Evolutionary conservation across 75 land plant species (phyloP).

Genomic region (Azolla pinnata): DNA sequence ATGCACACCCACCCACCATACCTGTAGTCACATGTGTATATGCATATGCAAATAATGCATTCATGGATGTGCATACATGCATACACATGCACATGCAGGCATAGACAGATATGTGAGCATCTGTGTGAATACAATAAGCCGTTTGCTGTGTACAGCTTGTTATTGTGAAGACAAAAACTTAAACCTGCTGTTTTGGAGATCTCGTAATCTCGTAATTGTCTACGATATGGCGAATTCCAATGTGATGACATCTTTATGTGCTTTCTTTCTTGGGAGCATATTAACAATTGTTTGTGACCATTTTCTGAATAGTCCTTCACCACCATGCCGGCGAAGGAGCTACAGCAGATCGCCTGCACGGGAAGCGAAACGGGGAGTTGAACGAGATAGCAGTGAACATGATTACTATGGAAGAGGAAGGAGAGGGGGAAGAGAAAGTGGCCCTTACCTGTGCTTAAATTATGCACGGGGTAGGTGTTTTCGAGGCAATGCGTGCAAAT

Average conservation of each 20-base stretch:
- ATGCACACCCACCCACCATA: no score
- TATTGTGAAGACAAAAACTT: no score
- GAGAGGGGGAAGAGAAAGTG: conserved; percentile 14
- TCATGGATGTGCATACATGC: no score
- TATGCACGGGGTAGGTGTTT: conserved; percentile 8
- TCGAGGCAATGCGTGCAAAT: conserved; percentile 8
- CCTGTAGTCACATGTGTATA: no score
- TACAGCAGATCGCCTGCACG: conserved; percentile 50
- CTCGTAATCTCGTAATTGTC: no score
- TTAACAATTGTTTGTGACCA: neutral
- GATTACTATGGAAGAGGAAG: conserved; percentile 5
- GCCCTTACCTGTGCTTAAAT: conserved; percentile 3
- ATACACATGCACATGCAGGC: no score
- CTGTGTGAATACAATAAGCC: no score
- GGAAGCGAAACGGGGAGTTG: conserved; percentile 28
- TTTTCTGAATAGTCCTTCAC: conserved; percentile 42
- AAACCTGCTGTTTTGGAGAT: no score
- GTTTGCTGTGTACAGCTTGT: no score
- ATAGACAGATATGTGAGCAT: no score
- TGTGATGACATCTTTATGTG: neutral
- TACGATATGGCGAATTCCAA: neutral
- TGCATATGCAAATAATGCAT: no score
- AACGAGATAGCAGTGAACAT: conserved; percentile 9
- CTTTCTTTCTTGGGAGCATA: neutral
- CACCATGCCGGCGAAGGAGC: conserved; percentile 38